These are phyloP conservation scores for Juncus effusus DNA, from an alignment of 176 grass and related monocot genomes.

Conservation along the genomic window DNA sequence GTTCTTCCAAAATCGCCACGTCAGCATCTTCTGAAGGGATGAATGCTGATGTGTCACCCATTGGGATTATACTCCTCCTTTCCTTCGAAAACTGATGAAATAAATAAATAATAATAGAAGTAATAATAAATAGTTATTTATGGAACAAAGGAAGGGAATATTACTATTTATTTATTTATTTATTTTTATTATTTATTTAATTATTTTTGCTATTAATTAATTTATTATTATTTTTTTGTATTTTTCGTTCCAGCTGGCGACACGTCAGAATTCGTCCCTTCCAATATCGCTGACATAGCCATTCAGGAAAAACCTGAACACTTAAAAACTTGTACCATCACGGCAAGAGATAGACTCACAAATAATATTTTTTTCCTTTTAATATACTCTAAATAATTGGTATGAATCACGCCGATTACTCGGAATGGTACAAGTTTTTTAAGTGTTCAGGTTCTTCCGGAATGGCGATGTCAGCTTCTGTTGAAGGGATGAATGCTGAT, in stretches of 20 bases:
- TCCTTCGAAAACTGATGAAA: slow-evolving; percentile 79
- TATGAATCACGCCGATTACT: slow-evolving; percentile 87
- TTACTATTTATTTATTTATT: slow-evolving; percentile 23
- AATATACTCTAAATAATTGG: slow-evolving; percentile 97
- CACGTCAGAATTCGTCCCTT: slow-evolving; percentile 81
- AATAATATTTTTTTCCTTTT: slow-evolving; percentile 85
- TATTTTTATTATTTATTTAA: slow-evolving; percentile 55
- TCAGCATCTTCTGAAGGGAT: slow-evolving; percentile 87
- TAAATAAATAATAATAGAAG: slow-evolving; percentile 29
- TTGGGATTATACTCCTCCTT: slow-evolving; percentile 86
- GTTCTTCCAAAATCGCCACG: slow-evolving; percentile 96
- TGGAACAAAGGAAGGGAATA: slow-evolving; percentile 4
- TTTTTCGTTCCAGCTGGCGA: slow-evolving; percentile 64
- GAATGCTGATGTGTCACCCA: slow-evolving; percentile 81
- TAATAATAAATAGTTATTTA: slow-evolving; percentile 3
- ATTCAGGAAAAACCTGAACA: slow-evolving; percentile 96
- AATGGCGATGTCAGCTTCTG: slow-evolving; percentile 94
- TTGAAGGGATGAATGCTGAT: slow-evolving; percentile 75
- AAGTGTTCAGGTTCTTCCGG: slow-evolving; percentile 97
- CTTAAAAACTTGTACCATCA: slow-evolving; percentile 97
- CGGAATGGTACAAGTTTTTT: slow-evolving; percentile 99
- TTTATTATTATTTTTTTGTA: no score
- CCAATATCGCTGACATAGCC: slow-evolving; percentile 87
- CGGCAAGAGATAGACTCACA: slow-evolving; percentile 93
- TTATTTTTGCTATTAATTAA: slow-evolving; percentile 73